phyloP scores from a whole-genome alignment of 192 early-diverging fungal species.

The Polychytrium aggregatum region DNA sequence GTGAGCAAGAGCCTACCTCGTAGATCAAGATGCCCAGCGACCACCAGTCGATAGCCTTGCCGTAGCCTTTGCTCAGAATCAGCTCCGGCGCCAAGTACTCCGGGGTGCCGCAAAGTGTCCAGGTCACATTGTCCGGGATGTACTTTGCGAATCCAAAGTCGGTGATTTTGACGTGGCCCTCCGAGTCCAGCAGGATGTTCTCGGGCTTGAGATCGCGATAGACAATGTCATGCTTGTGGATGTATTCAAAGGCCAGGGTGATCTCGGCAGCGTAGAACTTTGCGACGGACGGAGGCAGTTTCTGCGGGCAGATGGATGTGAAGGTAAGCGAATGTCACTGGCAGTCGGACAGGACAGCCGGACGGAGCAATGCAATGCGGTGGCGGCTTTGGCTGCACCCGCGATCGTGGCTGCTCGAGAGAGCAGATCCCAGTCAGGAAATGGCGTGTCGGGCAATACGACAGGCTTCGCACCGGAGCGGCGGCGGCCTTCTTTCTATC shows the following conservation, averaged over 20 bases:
- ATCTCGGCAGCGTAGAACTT: slow-evolving; percentile 79
- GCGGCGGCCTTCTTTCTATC: no score
- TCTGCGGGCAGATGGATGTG: slow-evolving; percentile 19
- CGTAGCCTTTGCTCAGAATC: slow-evolving; percentile 87
- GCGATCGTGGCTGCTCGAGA: no score
- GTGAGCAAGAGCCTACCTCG: slow-evolving; percentile 51
- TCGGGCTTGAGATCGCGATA: slow-evolving; percentile 82
- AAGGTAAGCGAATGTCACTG: no score
- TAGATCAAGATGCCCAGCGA: slow-evolving; percentile 86
- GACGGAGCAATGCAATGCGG: no score
- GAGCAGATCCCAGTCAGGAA: no score
- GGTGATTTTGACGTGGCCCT: slow-evolving; percentile 77
- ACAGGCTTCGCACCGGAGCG: no score
- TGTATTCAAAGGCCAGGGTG: slow-evolving; percentile 67
- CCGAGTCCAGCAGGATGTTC: slow-evolving; percentile 62
- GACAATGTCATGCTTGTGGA: slow-evolving; percentile 65
- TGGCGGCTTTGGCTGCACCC: no score
- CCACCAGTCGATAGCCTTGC: slow-evolving; percentile 92
- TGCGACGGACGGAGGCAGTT: slow-evolving; percentile 65
- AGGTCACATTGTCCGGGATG: slow-evolving; percentile 68
- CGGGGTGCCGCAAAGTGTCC: slow-evolving; percentile 77
- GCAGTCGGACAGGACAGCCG: no score
- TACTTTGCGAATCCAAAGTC: slow-evolving; percentile 84
- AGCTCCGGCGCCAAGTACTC: slow-evolving; percentile 65
- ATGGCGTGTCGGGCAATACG: no score